Evolutionary conservation across 1,139 yeast species (phyloP), one percentile per base, ranked within the genome.

Genomic region (Kluyveromyces sp.): DNA sequence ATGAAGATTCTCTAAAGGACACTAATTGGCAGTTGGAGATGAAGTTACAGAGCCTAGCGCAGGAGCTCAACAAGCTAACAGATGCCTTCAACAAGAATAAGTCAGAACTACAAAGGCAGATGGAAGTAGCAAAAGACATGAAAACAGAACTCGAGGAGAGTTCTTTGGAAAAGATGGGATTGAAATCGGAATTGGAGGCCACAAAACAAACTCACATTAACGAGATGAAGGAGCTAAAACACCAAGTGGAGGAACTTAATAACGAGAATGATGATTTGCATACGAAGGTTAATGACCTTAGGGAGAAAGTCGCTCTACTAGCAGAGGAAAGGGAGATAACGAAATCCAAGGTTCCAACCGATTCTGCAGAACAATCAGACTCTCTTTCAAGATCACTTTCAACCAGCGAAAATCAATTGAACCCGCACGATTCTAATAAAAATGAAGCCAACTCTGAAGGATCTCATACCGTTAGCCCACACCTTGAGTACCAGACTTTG

Each of bases 1-100:
- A 70, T 10, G 73, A 80, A 53, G 75, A 75, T 46, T 71, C 72
- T 34, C 68, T 77, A 53, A 81, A 81, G 59, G 90, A 85, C 56
- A 75, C 77, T 48, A 84, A 82, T 58, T 87, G 96, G 95, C 87
- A 84, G 57, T 71, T 87, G 50, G 89, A 83, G 60, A 65, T 81
- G 31, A 73, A 74, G 45, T 63, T 82, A 21, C 76, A 78, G 45
- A 72, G 68, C 40, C 66, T 80, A 45, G 68, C 73, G 36, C 78
- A 78, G 36, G 75, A 78, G 48, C 59, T 75, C 43, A 53, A 59
- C 28, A 48, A 50, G 3, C 45, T 60, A 25, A 55, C 51, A 39
- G 68, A 45, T 52, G 66, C 55, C 56, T 69, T 56, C 66, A 67
- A 50, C 55, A 76, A 62, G 60, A 60, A 60, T 44, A 65, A 50